A percentile compares a stretch with the other conserved stretches of the same genome.
Conservation (phyloP, 768 basidiomycete genomes). For the Agaricus sinodeliciosus region DNA sequence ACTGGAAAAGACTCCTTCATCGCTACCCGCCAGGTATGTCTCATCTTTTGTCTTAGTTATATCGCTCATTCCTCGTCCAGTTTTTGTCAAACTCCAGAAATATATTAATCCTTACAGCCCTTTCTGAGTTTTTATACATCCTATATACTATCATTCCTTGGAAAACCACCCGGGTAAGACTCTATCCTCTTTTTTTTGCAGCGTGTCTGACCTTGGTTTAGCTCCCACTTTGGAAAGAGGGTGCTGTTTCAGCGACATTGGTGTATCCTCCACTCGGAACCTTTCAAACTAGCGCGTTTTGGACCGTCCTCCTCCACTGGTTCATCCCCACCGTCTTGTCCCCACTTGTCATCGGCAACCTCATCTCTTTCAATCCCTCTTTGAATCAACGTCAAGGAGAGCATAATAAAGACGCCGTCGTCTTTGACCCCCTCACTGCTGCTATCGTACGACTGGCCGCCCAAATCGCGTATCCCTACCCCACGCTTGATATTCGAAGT, state of each 20-base stretch:
- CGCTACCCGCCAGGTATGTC: conserved; percentile 30
- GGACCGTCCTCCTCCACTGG: conserved; percentile 56
- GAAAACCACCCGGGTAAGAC: conserved; percentile 35
- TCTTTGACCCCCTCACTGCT: conserved; percentile 58
- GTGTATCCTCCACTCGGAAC: conserved; percentile 42
- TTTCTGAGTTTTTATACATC: conserved; percentile 50
- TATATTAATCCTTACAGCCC: conserved; percentile 48
- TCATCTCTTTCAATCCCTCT: conserved; percentile 57
- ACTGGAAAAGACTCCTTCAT: conserved; percentile 29
- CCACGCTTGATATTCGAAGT: conserved; percentile 16
- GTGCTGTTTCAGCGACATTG: conserved; percentile 22
- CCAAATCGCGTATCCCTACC: conserved; percentile 52
- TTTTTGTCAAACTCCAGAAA: conserved; percentile 61
- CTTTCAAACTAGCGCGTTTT: conserved; percentile 42
- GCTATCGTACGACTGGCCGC: conserved; percentile 59
- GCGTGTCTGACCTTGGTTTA: conserved; percentile 9
- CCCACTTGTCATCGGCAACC: conserved; percentile 47
- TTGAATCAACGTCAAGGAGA: neutral
- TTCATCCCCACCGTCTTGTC: conserved; percentile 51
- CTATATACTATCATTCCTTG: conserved; percentile 49
- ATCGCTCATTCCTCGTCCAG: conserved; percentile 23
- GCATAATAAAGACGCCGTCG: conserved; percentile 15
- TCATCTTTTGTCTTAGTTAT: neutral
- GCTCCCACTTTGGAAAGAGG: conserved; percentile 22
- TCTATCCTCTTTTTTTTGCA: neutral